These are phyloP conservation scores for Lunularia cruciata DNA, from an alignment of 225 moss, liverwort and hornwort genomes.

Conservation along the genomic window DNA sequence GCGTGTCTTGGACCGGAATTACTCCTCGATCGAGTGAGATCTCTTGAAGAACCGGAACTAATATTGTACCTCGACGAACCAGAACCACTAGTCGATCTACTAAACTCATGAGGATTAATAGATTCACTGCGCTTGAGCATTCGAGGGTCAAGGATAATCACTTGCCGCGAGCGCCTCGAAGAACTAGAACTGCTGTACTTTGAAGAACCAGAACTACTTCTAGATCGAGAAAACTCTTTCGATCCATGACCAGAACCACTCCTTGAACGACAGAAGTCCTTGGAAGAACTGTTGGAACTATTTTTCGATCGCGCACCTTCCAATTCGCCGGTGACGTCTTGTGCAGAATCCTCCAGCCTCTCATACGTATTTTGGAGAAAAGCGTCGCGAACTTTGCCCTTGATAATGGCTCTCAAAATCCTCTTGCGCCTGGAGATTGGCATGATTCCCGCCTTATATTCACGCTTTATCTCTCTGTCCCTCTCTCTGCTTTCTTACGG, in stretches of 20 bases:
- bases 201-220: conserved; percentile 17
- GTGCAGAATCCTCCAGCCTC: conserved; percentile 61
- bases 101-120: background rate
- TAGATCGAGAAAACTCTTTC: conserved; percentile 10
- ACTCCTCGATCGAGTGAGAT: conserved; percentile 4
- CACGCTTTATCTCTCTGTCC: background rate
- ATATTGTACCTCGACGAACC: conserved; percentile 14
- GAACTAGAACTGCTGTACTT: conserved; percentile 17
- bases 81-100: conserved; percentile 8
- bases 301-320: background rate
- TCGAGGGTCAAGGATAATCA: background rate
- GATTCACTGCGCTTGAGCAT: conserved; percentile 1
- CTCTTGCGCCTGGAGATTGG: conserved; percentile 14
- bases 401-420: conserved; percentile 18
- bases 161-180: background rate
- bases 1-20: background rate
- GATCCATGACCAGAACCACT: conserved; percentile 1
- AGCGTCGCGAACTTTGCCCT: conserved; percentile 39
- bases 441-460: background rate
- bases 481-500: too few species aligned
- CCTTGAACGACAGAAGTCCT: background rate
- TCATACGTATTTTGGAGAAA: conserved; percentile 65
- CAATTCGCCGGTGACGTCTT: background rate
- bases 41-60: conserved; percentile 9
- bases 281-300: background rate